phyloP scores from a whole-genome alignment of 225 moss, liverwort and hornwort species.

The Lunularia cruciata region DNA sequence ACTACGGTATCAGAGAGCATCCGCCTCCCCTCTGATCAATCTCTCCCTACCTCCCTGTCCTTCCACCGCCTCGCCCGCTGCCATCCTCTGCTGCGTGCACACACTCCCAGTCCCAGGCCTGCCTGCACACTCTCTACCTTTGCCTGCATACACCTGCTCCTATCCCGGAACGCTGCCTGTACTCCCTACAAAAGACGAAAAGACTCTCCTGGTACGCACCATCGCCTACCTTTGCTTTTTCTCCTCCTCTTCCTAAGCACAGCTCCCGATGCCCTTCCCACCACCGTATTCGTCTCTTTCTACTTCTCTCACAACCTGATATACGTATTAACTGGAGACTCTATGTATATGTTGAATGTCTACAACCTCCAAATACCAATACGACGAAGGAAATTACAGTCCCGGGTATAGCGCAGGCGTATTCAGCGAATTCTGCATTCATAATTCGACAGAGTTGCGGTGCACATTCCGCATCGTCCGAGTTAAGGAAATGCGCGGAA shows the following conservation, averaged over 20 bases:
- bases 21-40: neutral
- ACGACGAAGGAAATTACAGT: too few relatives aligned
- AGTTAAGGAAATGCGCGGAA: too few relatives aligned
- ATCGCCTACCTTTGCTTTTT: slow-evolving; percentile 19
- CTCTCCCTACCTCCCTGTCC: slow-evolving; percentile 9
- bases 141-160: slow-evolving; percentile 19
- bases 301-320: too few relatives aligned
- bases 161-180: slow-evolving; percentile 18
- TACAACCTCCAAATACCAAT: too few relatives aligned
- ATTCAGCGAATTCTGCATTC: too few relatives aligned
- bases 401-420: too few relatives aligned
- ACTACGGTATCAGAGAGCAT: too few relatives aligned
- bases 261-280: neutral
- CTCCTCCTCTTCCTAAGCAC: neutral
- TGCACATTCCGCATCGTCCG: too few relatives aligned
- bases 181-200: slow-evolving; percentile 28
- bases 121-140: slow-evolving; percentile 16
- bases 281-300: neutral
- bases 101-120: slow-evolving; percentile 14
- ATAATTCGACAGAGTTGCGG: too few relatives aligned
- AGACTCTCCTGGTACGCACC: slow-evolving; percentile 28
- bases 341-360: too few relatives aligned
- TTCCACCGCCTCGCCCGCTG: slow-evolving; percentile 31
- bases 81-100: slow-evolving; percentile 31
- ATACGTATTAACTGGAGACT: too few relatives aligned